Evolutionary conservation across 2,329 filamentous ascomycete genomes (phyloP).

Genomic region (Tolypocladium pustulatum): DNA sequence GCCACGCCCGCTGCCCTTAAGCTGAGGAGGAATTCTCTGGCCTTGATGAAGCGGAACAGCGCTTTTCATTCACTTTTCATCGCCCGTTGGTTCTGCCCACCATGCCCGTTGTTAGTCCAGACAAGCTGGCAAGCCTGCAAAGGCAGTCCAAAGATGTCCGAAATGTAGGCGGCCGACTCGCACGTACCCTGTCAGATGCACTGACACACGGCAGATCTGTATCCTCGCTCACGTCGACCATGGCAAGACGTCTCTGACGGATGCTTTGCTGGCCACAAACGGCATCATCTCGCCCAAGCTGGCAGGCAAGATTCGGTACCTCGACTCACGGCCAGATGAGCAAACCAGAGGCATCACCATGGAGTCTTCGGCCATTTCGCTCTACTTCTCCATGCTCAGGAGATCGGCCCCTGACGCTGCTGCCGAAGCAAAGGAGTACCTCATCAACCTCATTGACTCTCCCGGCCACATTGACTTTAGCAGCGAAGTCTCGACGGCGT

Average conservation of each 20-base stretch:
- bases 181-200: no score
- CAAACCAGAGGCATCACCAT: conserved; percentile 97
- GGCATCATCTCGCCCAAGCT: conserved; percentile 98
- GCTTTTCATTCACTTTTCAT: background rate
- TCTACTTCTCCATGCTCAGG: conserved; percentile 88
- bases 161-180: conserved; percentile 54
- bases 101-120: conserved; percentile 88
- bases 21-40: background rate
- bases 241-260: conserved; percentile 94
- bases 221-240: conserved; percentile 96
- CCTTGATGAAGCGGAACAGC: background rate
- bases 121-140: conserved; percentile 86
- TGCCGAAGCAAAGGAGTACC: conserved; percentile 73
- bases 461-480: conserved; percentile 98
- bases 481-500: conserved; percentile 94
- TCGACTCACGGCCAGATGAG: conserved; percentile 93
- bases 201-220: conserved; percentile 54
- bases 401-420: conserved; percentile 56
- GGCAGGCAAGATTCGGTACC: conserved; percentile 93
- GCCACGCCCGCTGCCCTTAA: background rate
- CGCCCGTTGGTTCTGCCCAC: conserved; percentile 14
- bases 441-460: conserved; percentile 96
- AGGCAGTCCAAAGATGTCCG: conserved; percentile 77
- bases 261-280: conserved; percentile 94
- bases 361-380: conserved; percentile 96